Evolutionary conservation across 352 stramenopile species (phyloP).

Genomic region (Pilasporangium apinafurcum): DNA sequence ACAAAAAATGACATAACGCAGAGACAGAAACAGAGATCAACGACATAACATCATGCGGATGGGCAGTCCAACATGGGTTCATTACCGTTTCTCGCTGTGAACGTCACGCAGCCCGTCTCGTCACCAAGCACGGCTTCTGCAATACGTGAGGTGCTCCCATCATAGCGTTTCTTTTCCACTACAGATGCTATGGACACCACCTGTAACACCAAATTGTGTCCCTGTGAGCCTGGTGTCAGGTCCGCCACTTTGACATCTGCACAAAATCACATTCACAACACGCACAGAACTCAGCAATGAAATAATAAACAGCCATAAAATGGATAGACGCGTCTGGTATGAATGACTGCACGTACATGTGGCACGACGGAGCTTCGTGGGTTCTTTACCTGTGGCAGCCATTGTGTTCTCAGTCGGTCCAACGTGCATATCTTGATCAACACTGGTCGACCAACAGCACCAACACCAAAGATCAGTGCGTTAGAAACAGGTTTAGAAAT

Average conservation of each 20-base stretch:
- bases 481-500: too few species aligned
- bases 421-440: too few species aligned
- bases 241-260: constrained; percentile 78
- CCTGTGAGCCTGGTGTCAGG: constrained; percentile 60
- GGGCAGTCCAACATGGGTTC: background rate
- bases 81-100: constrained; percentile 75
- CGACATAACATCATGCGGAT: background rate
- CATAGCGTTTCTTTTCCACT: constrained; percentile 67
- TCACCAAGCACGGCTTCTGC: constrained; percentile 73
- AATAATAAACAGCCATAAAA: background rate
- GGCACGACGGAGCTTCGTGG: constrained; percentile 31
- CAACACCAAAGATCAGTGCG: too few species aligned
- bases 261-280: constrained; percentile 1
- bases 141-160: constrained; percentile 59
- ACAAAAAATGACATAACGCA: constrained; percentile 1
- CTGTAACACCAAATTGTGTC: constrained; percentile 75
- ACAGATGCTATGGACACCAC: constrained; percentile 53
- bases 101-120: constrained; percentile 77
- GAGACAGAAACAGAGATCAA: constrained; percentile 1
- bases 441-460: too few species aligned
- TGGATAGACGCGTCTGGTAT: background rate
- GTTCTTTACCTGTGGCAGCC: background rate
- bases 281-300: background rate
- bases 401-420: too few species aligned
- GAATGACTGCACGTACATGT: constrained; percentile 19